Percentiles rank a stretch among this genome's conserved stretches.
phyloP scores from a whole-genome alignment of 768 basidiomycete genomes.

The Kwoniella dendrophila region DNA sequence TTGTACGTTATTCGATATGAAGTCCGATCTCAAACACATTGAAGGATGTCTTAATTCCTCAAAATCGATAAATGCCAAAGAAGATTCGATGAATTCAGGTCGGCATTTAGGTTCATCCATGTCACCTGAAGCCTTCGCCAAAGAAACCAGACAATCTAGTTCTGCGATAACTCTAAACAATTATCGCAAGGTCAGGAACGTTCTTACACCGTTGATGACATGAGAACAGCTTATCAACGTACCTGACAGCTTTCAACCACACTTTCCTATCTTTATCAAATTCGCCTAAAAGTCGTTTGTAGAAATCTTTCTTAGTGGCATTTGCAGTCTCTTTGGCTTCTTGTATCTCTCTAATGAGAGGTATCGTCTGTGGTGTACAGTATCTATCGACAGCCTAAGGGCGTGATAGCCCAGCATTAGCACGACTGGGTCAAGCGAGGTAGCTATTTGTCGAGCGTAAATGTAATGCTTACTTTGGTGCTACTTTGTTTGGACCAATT shows the following conservation, averaged over 20 bases:
- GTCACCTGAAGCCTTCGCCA: slow-evolving; percentile 84
- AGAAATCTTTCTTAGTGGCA: slow-evolving; percentile 79
- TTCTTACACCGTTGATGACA: neutral
- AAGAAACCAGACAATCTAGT: slow-evolving; percentile 90
- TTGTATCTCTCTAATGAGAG: slow-evolving; percentile 77
- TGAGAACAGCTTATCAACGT: slow-evolving; percentile 18
- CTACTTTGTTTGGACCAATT: slow-evolving; percentile 78
- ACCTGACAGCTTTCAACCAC: slow-evolving; percentile 54
- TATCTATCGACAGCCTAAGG: slow-evolving; percentile 76
- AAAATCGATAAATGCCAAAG: slow-evolving; percentile 76
- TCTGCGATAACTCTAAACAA: slow-evolving; percentile 74
- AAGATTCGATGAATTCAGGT: slow-evolving; percentile 78
- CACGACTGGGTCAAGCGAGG: too few species aligned
- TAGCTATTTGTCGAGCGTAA: neutral
- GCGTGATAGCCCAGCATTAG: too few species aligned
- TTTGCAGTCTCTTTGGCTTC: slow-evolving; percentile 89
- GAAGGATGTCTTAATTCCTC: slow-evolving; percentile 87
- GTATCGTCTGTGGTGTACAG: slow-evolving; percentile 70
- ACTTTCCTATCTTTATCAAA: slow-evolving; percentile 53
- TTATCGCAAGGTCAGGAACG: neutral
- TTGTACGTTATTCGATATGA: slow-evolving; percentile 91
- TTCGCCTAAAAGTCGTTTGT: slow-evolving; percentile 54
- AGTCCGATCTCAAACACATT: slow-evolving; percentile 70
- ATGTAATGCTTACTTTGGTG: slow-evolving; percentile 79
- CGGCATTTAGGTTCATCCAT: slow-evolving; percentile 93